These are phyloP conservation scores for Pyrenochaeta sp. DNA, from an alignment of 2,329 filamentous ascomycete genomes.

Conservation along the genomic window DNA sequence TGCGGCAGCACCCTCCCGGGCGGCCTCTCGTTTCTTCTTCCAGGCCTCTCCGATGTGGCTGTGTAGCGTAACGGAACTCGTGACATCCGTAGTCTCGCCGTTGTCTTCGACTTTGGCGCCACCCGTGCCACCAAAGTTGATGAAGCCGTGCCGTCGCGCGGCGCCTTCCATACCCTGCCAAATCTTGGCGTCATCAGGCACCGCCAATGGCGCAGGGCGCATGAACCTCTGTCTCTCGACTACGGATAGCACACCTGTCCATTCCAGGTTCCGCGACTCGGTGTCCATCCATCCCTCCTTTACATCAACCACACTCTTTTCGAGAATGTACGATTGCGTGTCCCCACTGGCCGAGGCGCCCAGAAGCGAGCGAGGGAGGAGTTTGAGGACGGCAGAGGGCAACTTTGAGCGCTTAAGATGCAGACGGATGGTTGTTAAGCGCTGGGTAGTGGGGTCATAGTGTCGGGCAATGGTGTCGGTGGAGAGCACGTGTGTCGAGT, in stretches of 20 bases:
- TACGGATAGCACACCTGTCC: slow-evolving; percentile 80
- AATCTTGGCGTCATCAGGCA: slow-evolving; percentile 33
- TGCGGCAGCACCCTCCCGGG: slow-evolving; percentile 43
- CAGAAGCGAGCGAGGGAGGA: slow-evolving; percentile 74
- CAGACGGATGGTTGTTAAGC: slow-evolving; percentile 79
- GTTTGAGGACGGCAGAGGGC: slow-evolving; percentile 76
- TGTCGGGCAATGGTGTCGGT: slow-evolving; percentile 81
- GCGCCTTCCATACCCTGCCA: slow-evolving; percentile 43
- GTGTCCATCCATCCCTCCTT: slow-evolving; percentile 84
- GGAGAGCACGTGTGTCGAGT: slow-evolving; percentile 81
- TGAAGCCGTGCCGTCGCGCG: slow-evolving; percentile 42
- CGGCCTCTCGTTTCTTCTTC: slow-evolving; percentile 57
- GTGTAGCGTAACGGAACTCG: slow-evolving; percentile 76
- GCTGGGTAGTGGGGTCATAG: slow-evolving; percentile 77
- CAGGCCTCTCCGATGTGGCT: slow-evolving; percentile 76
- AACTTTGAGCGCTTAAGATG: slow-evolving; percentile 84
- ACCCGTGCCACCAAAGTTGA: slow-evolving; percentile 33
- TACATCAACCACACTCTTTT: slow-evolving; percentile 80
- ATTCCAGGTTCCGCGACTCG: slow-evolving; percentile 82
- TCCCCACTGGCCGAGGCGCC: slow-evolving; percentile 67
- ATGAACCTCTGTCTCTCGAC: slow-evolving; percentile 78
- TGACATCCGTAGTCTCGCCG: slow-evolving; percentile 68
- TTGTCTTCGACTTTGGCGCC: slow-evolving; percentile 41
- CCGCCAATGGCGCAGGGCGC: slow-evolving; percentile 47
- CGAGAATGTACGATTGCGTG: slow-evolving; percentile 81